A percentile compares a stretch with the other conserved stretches of the same genome.
Evolutionary conservation across 164 flowering plant species (phyloP).

Genomic region (Aristolochia fimbriata): DNA sequence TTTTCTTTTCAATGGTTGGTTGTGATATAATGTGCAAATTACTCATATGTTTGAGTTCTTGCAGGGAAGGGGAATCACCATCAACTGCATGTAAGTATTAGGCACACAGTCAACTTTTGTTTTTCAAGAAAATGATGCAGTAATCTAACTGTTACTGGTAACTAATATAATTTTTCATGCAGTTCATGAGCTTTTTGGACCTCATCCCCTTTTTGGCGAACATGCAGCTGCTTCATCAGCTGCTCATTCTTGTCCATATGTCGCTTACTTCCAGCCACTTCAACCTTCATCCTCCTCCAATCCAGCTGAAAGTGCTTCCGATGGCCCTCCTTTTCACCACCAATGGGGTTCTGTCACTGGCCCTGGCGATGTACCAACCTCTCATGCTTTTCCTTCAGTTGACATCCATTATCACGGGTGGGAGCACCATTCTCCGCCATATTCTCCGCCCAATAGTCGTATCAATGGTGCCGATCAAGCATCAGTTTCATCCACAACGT

Average conservation of each 20-base stretch:
- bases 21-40: no score
- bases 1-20: no score
- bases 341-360: slow-evolving; percentile 59
- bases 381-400: slow-evolving; percentile 22
- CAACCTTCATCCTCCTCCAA: slow-evolving; percentile 63
- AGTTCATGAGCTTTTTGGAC: slow-evolving; percentile 78
- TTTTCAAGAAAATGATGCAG: not conserved
- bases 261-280: slow-evolving; percentile 60
- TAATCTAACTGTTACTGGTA: not conserved
- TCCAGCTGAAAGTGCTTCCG: slow-evolving; percentile 47
- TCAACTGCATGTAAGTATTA: slow-evolving; percentile 38
- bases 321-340: slow-evolving; percentile 46
- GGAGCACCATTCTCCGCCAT: slow-evolving; percentile 56
- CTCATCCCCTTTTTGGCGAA: slow-evolving; percentile 60
- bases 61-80: slow-evolving; percentile 68
- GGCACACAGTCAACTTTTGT: not conserved
- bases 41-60: slow-evolving; percentile 7
- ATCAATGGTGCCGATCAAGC: slow-evolving; percentile 19
- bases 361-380: slow-evolving; percentile 41
- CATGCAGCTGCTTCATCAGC: slow-evolving; percentile 66
- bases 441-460: slow-evolving; percentile 31
- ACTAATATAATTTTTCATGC: slow-evolving; percentile 16
- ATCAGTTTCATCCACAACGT: slow-evolving; percentile 26
- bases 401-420: slow-evolving; percentile 53
- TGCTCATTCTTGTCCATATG: slow-evolving; percentile 72